Evolutionary conservation across 805 yeast genomes (phyloP).

Genomic region (Lachancea meyersii): DNA sequence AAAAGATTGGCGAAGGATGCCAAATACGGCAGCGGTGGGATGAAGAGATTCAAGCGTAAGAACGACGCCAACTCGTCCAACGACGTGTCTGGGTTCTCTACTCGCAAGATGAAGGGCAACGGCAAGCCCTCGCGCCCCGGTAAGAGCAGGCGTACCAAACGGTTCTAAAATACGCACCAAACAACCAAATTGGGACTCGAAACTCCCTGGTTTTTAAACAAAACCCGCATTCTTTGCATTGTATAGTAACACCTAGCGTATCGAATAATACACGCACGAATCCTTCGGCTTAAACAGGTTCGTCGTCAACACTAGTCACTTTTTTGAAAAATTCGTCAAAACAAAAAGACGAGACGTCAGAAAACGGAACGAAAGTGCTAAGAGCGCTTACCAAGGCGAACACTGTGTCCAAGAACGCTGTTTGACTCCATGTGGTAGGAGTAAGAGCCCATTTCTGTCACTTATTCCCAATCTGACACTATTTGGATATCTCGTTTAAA

Average conservation of each 20-base stretch:
- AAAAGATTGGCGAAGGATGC: conserved; percentile 66
- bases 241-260: conserved; percentile 3
- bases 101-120: conserved; percentile 49
- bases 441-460: too few relatives aligned
- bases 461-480: not conserved
- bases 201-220: too few relatives aligned
- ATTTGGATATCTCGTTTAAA: not conserved
- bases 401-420: too few relatives aligned
- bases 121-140: conserved; percentile 47
- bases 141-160: conserved; percentile 43
- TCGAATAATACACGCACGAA: not conserved
- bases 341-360: too few relatives aligned
- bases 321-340: too few relatives aligned
- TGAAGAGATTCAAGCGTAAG: conserved; percentile 63
- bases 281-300: not conserved
- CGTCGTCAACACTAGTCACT: too few relatives aligned
- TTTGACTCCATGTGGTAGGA: too few relatives aligned
- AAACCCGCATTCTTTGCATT: conserved; percentile 5
- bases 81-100: conserved; percentile 55
- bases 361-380: too few relatives aligned
- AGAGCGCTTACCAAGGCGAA: too few relatives aligned
- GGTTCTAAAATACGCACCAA: conserved; percentile 14
- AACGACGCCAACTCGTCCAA: conserved; percentile 68
- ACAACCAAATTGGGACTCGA: not conserved
- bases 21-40: conserved; percentile 74